Evolutionary conservation across 2,329 filamentous ascomycete genomes (phyloP), one percentile per base, ranked within the genome.

Genomic region (Camptophora hylomeconis): DNA sequence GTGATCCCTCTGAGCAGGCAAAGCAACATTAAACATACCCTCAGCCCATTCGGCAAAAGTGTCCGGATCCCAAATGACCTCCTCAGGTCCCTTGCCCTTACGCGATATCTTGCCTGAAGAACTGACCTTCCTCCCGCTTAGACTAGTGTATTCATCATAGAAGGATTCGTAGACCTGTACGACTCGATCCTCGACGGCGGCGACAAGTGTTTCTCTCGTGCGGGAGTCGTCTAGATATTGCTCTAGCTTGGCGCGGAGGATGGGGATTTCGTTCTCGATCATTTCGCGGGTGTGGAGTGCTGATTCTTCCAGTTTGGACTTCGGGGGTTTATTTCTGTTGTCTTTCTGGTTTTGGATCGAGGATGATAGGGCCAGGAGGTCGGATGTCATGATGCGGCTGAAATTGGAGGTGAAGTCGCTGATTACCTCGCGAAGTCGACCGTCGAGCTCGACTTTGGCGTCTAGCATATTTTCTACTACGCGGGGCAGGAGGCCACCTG

Each of bases 401-500:
- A 69, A 73, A 16, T 58, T 56, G 26, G 59, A 62, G n/a, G 72
- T 75, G 39, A 79, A 75, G 35, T 76, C 70, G 33, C 72, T 75
- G 47, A 79, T 78, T 2, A 71, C 69, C 5, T 63, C 67, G 21
- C 74, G 55, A 5, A 79, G 57, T 5, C 67, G 58, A 1, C 68
- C 70, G 40, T 79, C 74, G 0, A 79, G 60, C 48, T 79, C 73
- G 7, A 69, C 71, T 52, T 78, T 78, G 12, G 74, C 74, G 45
- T 79, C 74, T 10, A 78, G 61, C 73, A 79, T 78, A 46, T 77
- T 77, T 46, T 77, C 72, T 0, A 79, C 69, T 3, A 79, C 73
- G 24, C 69, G 69, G 0, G 74, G 74, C 17, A 78, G 54, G 2
- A 78, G 62, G 7, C 35, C 36, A 7, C 65, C 61, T 19, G 63